Conservation (phyloP, 2,329 filamentous ascomycete species). For the Diplodia scrobiculata region DNA sequence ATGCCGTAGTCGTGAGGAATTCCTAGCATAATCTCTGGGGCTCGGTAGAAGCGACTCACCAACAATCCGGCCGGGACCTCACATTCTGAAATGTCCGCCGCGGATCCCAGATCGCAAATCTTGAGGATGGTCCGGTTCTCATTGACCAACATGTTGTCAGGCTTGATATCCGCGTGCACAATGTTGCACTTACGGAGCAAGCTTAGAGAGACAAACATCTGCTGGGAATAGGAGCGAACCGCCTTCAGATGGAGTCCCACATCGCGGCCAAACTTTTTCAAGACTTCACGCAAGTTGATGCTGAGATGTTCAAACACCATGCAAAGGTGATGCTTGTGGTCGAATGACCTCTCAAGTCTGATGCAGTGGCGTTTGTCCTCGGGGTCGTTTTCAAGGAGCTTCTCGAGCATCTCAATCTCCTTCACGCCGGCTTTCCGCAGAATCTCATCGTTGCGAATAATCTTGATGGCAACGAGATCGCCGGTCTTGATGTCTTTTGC, state of each 20-base stretch:
- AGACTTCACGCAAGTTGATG: conserved; percentile 87
- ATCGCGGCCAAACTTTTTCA: conserved; percentile 95
- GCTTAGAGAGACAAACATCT: conserved; percentile 87
- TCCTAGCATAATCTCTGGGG: conserved; percentile 80
- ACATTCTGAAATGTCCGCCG: conserved; percentile 81
- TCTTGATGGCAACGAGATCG: conserved; percentile 89
- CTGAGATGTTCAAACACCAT: conserved; percentile 95
- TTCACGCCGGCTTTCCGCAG: conserved; percentile 84
- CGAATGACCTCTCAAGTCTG: conserved; percentile 81
- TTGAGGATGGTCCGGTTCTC: conserved; percentile 83
- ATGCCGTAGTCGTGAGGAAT: conserved; percentile 92
- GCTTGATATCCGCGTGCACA: conserved; percentile 93
- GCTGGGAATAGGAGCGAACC: conserved; percentile 84
- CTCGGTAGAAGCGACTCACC: conserved; percentile 94
- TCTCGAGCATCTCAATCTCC: conserved; percentile 89
- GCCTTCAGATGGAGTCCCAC: conserved; percentile 87
- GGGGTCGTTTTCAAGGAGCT: conserved; percentile 80
- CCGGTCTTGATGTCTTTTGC: conserved; percentile 69
- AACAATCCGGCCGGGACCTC: conserved; percentile 86
- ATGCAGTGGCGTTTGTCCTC: conserved; percentile 92
- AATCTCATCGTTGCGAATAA: conserved; percentile 83
- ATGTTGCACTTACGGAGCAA: conserved; percentile 91
- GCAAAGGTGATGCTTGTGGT: conserved; percentile 92
- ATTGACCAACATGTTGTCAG: conserved; percentile 94
- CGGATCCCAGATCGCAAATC: conserved; percentile 95